Base-by-base conservation (phyloP, 768 basidiomycete species). In the Suillus bovinus region DNA sequence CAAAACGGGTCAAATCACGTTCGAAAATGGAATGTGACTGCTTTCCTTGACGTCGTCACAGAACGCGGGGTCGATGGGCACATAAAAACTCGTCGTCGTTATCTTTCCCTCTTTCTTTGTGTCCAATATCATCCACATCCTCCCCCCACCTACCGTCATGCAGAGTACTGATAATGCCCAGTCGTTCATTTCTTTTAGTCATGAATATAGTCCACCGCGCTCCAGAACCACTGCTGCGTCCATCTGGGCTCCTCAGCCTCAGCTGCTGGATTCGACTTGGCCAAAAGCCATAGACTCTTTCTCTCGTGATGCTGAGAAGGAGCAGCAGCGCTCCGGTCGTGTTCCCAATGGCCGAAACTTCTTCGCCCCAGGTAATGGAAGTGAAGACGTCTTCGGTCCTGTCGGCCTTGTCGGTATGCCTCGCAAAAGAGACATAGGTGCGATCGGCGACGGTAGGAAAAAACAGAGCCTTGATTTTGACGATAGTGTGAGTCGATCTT, bases 181-280 rank as follows among this genome's bases (percentile, higher is more conserved):
- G 67, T 60, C 75, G 20, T 75, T 76, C 60, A 66, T 54, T 70
- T 69, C 77, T 52, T 74, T 77, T 64, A 63, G 75, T 55, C 77
- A 80, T 57, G 76, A 82, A 53, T 72, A 75, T 61, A 78, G 72
- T 67, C 79, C 78, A 41, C 77, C 79, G 5, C 68, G 72, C 41
- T 75, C 74, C 57, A 80, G 79, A 67, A 78, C 82, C 29, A 73
- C 71, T 0, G 74, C 77, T 38, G 81, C 80, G 16, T 91, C 90
- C 57, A 93, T 93, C 64, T 93, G 91, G 91, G 91, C 91, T 1
- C 91, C 91, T 9, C 89, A 88, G 70, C 88, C 90, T 4, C 89
- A 88, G 72, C 83, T 84, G 6, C 81, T 83, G 17, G 87, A 87
- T 22, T 70, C 79, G 6, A 82, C 85, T 14, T 93, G 91, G 91